A percentile compares a stretch with the other conserved stretches of the same genome.
These are phyloP conservation scores for Parachaetomium inaequale DNA, from an alignment of 495 filamentous ascomycete genomes.

Conservation along the genomic window DNA sequence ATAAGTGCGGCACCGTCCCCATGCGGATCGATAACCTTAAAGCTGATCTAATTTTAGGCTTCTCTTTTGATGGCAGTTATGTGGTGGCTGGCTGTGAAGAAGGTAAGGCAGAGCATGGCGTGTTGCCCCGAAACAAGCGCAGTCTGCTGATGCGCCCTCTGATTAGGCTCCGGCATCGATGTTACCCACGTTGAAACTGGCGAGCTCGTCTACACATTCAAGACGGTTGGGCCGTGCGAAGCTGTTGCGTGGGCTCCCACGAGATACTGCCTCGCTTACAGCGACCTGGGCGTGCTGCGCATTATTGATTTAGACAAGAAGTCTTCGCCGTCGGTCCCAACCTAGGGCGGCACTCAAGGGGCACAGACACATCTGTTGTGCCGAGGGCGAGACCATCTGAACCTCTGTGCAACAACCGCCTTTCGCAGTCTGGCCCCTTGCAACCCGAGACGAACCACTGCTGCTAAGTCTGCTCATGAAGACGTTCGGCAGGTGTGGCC, in stretches of 20 bases:
- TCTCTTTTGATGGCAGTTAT: constrained; percentile 88
- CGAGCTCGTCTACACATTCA: constrained; percentile 76
- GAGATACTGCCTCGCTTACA: constrained; percentile 85
- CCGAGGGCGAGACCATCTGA: neutral
- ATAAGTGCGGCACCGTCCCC: constrained; percentile 52
- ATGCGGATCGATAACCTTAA: constrained; percentile 7
- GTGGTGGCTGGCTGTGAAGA: constrained; percentile 84
- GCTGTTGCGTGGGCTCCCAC: constrained; percentile 88
- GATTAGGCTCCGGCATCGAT: constrained; percentile 54
- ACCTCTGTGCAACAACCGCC: neutral
- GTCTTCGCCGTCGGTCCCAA: constrained; percentile 13
- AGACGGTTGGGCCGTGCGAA: constrained; percentile 59
- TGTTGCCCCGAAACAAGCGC: neutral
- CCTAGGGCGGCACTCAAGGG: neutral
- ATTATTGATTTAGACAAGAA: constrained; percentile 59
- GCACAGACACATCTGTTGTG: neutral
- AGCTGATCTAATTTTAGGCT: constrained; percentile 43
- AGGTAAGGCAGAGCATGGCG: constrained; percentile 40
- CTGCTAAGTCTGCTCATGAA: neutral
- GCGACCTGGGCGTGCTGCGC: constrained; percentile 74
- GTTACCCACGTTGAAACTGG: constrained; percentile 85
- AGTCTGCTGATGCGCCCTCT: constrained; percentile 8
- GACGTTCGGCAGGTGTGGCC: neutral
- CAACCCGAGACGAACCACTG: too few relatives aligned
- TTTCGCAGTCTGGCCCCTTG: neutral